Base-by-base conservation (phyloP, 805 yeast genomes). In the Schizosaccharomyces cryophilus region DNA sequence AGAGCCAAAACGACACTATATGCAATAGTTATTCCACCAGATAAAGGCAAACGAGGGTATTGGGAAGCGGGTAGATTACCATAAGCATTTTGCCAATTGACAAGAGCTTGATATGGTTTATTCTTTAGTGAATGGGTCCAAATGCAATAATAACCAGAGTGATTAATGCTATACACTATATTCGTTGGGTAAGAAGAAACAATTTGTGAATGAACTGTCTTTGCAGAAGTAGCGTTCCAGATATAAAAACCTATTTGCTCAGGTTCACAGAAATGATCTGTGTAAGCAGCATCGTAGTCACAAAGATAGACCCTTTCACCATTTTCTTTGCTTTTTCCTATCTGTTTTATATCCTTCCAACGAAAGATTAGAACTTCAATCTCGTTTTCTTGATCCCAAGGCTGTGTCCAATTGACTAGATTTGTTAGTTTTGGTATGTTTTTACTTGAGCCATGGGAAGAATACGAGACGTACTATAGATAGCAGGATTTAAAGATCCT, bases 31-130 rank as follows among this genome's bases (percentile, higher is more conserved):
- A 87, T 75, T 17, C 86, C 78, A 0, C 95, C 96, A 70, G 87
- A 94, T 30, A 87, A 80, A 11, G 95, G 87, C 64, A 90, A 76
- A 67, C 89, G 87, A 38, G 97, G 95, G 65, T 87, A 84, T 70
- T 93, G 95, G 42, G 89, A 76, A 4, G 95, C 98, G 38, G 95
- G 80, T 62, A 93, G 75, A 63, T 86, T 79, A 62, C 98, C 98
- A 71, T 79, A 93, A 3, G 97, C 85, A 72, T 89, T 93, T 73
- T 87, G 93, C 73, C 87, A 93, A 66, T 82, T 83, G 56, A 85
- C 84, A n/a, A 73, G 30, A 6, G 56, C 85, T 60, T 76, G 70
- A 71, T 83, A 93, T 73, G 65, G 62, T 11, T 72, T 69, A 19
- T 67, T 65, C n/a, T 51, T 51, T 21, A 19, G 15, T 29, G 56